Evolutionary conservation across 2,329 filamentous ascomycete genomes (phyloP), one percentile per base, ranked within the genome.

Genomic region (Paecilomyces sp.): DNA sequence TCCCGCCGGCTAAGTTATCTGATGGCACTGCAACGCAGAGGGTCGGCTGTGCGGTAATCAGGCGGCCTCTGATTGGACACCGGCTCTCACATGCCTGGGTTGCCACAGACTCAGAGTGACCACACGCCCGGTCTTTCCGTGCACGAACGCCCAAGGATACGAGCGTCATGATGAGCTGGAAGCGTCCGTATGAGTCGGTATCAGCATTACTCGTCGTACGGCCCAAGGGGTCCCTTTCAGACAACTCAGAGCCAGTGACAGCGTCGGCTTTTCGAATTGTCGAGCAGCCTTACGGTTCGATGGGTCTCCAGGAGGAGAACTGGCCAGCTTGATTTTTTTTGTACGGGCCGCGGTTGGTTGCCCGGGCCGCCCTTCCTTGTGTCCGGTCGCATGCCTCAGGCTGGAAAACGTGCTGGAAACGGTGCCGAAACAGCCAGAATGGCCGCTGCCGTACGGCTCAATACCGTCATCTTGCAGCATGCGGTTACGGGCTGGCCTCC

Each of bases 401-500:
- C 51, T 30, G 51, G 22, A 6, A 47, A 47, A 22, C 11, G 28
- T 13, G 24, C 51, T 30, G 61, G 58, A 50, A 63, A 54, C 56
- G 56, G 59, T 64, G 62, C 64, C 65, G 64, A 65, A 66, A 57
- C 47, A 57, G 7, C 36, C 36, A 52, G 36, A 36, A 11, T n/a
- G 13, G n/a, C 24, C 3, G 51, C 51, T 24, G 22, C 11, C 24
- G 24, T 53, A 53, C 51, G 22, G 51, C 22, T 65, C 65, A 60
- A 69, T 69, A 66, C 64, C 67, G 71, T 72, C 70, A 72, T 62
- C 52, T 1, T 60, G 50, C 54, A 51, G 61, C 55, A 41, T 66
- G 70, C 71, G 72, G 66, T 74, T 74, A 73, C 73, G 72, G 72
- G 65, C 71, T 67, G 68, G 68, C 70, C 68, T 72, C 72, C 72